Percentiles rank a stretch among this genome's conserved stretches.
Evolutionary conservation across 176 grass and related monocot genomes (phyloP).

Genomic region (Musa beccarii): DNA sequence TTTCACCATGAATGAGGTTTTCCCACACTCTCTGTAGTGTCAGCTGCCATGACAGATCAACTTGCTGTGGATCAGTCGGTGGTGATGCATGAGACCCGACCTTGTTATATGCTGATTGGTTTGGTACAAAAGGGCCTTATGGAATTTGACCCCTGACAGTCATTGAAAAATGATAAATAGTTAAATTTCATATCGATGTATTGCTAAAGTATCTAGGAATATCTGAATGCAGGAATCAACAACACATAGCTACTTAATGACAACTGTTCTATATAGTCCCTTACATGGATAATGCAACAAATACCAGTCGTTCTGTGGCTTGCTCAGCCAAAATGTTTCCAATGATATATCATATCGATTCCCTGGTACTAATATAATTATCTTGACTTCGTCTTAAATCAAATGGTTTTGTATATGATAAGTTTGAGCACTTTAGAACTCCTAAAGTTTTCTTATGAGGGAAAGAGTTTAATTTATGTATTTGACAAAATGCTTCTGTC

Average conservation of each 20-base stretch:
- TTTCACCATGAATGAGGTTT: constrained; percentile 40
- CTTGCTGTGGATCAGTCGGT: constrained; percentile 61
- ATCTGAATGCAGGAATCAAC: background rate
- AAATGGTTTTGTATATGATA: no score
- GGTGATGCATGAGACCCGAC: constrained; percentile 59
- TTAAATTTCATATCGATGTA: background rate
- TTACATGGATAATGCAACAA: background rate
- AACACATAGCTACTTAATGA: background rate
- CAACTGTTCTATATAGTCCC: background rate
- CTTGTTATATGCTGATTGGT: constrained; percentile 84
- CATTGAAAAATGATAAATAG: background rate
- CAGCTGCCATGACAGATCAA: constrained; percentile 88
- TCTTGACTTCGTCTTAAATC: no score
- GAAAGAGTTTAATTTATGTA: background rate
- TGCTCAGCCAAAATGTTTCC: background rate
- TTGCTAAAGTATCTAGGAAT: background rate
- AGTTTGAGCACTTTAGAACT: no score
- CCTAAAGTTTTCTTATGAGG: background rate
- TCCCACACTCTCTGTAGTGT: constrained; percentile 78
- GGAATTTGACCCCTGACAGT: constrained; percentile 54
- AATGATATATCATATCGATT: background rate
- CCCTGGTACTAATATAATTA: background rate
- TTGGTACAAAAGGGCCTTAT: constrained; percentile 80
- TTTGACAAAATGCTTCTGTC: background rate
- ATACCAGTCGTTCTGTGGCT: background rate